A percentile compares a stretch with the other conserved stretches of the same genome.
phyloP scores from a whole-genome alignment of 2,329 filamentous ascomycete genomes.

The Sporothrix protearum region DNA sequence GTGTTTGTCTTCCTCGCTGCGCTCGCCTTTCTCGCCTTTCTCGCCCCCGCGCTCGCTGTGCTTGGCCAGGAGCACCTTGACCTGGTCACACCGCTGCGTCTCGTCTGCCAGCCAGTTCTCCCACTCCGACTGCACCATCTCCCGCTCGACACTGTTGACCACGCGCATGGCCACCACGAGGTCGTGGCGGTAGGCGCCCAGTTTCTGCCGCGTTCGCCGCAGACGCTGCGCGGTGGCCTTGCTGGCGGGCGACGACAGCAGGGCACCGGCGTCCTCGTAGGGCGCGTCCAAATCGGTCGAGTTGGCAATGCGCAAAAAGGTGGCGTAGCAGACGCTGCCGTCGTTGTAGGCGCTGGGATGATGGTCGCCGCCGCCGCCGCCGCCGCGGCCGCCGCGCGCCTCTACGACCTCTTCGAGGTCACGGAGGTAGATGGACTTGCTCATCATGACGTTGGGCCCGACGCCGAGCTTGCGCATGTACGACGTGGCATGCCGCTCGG shows the following conservation, averaged over 20 bases:
- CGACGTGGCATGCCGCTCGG: conserved; percentile 70
- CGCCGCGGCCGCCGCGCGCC: conserved; percentile 31
- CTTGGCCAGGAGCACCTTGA: conserved; percentile 43
- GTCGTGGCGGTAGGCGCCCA: conserved; percentile 84
- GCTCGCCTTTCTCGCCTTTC: conserved; percentile 20
- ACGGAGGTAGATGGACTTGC: conserved; percentile 75
- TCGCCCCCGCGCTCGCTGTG: conserved; percentile 14
- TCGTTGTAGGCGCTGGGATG: too few species aligned
- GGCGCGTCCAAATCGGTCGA: conserved; percentile 56
- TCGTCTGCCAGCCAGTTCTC: conserved; percentile 88
- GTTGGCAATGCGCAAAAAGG: conserved; percentile 59
- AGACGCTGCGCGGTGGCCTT: conserved; percentile 61
- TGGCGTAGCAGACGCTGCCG: conserved; percentile 42
- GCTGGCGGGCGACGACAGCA: conserved; percentile 47
- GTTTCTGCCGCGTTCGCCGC: conserved; percentile 72
- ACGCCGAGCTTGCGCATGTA: conserved; percentile 84
- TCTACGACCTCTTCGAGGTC: conserved; percentile 67
- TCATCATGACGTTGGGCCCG: conserved; percentile 74
- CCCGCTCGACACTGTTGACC: conserved; percentile 82
- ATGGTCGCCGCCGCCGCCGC: too few species aligned
- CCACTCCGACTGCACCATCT: conserved; percentile 84
- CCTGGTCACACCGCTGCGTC: conserved; percentile 67
- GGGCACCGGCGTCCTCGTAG: conserved; percentile 50
- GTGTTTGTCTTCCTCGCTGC: not conserved
- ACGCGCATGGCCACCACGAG: conserved; percentile 85